These are phyloP conservation scores for Microcyclosporella mali DNA, from an alignment of 2,329 filamentous ascomycete genomes.

Conservation along the genomic window DNA sequence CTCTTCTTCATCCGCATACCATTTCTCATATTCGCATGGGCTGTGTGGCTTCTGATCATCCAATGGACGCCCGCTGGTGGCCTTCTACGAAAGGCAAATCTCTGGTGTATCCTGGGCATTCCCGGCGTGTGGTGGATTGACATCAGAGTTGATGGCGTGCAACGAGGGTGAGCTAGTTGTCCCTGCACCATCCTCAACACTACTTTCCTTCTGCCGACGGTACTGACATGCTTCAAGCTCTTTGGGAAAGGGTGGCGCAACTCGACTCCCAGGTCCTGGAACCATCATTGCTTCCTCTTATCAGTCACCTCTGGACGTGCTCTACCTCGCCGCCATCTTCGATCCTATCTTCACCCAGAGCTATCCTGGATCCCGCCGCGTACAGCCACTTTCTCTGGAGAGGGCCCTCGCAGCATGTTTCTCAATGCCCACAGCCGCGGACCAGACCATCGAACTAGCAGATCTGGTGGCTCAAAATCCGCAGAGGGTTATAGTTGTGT, in stretches of 20 bases:
- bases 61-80: conserved; percentile 71
- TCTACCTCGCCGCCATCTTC: conserved; percentile 94
- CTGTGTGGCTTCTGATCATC: conserved; percentile 29
- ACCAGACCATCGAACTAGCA: conserved; percentile 30
- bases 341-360: conserved; percentile 88
- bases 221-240: conserved; percentile 40
- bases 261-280: conserved; percentile 62
- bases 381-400: conserved; percentile 71
- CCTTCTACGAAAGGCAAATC: conserved; percentile 68
- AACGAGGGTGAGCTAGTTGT: conserved; percentile 61
- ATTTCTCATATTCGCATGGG: conserved; percentile 60
- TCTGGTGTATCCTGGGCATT: conserved; percentile 82
- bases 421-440: conserved; percentile 13
- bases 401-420: conserved; percentile 61
- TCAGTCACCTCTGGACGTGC: conserved; percentile 83
- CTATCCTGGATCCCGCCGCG: conserved; percentile 60
- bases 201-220: background rate
- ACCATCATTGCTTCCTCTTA: conserved; percentile 85
- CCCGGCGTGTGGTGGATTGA: conserved; percentile 98
- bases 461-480: conserved; percentile 62
- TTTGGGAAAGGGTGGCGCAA: conserved; percentile 64
- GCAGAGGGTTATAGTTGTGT: conserved; percentile 71
- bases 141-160: conserved; percentile 94
- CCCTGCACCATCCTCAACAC: conserved; percentile 1
- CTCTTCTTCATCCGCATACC: conserved; percentile 78